Evolutionary conservation across 768 basidiomycete genomes (phyloP).

Genomic region (Lenzites betulinus): DNA sequence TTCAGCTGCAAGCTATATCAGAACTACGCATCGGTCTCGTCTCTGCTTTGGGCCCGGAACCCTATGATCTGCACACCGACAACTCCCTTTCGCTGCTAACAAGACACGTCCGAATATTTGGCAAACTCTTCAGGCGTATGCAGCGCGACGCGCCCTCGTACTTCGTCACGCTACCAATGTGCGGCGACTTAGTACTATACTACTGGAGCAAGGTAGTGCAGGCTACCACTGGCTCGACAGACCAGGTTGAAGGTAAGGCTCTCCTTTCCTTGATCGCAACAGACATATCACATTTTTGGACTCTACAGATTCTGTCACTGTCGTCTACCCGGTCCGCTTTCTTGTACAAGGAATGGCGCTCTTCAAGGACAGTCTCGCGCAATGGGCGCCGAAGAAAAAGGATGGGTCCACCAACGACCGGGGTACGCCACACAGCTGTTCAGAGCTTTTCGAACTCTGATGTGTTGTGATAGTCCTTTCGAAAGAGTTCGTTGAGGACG

Average conservation of each 20-base stretch:
- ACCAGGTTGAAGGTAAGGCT: slow-evolving; percentile 56
- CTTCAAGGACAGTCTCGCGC: slow-evolving; percentile 79
- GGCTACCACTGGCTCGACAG: slow-evolving; percentile 57
- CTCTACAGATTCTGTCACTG: slow-evolving; percentile 57
- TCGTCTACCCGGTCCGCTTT: slow-evolving; percentile 75
- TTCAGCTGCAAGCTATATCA: slow-evolving; percentile 56
- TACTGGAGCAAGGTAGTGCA: slow-evolving; percentile 82
- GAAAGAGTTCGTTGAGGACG: slow-evolving; percentile 70
- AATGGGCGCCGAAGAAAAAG: slow-evolving; percentile 70
- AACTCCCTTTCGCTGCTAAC: slow-evolving; percentile 58
- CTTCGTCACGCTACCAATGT: slow-evolving; percentile 65
- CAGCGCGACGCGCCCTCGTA: slow-evolving; percentile 60
- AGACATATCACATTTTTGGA: too few species aligned
- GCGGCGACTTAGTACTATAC: slow-evolving; percentile 68
- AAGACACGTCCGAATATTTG: slow-evolving; percentile 69
- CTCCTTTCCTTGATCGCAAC: background rate
- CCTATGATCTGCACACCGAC: slow-evolving; percentile 40
- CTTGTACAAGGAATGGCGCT: slow-evolving; percentile 84
- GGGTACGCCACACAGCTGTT: slow-evolving; percentile 26
- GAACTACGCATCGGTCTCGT: slow-evolving; percentile 60
- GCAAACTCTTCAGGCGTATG: slow-evolving; percentile 78
- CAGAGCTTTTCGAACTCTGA: slow-evolving; percentile 6
- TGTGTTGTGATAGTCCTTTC: slow-evolving; percentile 51
- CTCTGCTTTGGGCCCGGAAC: slow-evolving; percentile 40
- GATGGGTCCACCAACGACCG: slow-evolving; percentile 61